A percentile compares a stretch with the other conserved stretches of the same genome.
These are phyloP conservation scores for Arachis stenosperma DNA, from an alignment of 306 rosid species.

Conservation along the genomic window DNA sequence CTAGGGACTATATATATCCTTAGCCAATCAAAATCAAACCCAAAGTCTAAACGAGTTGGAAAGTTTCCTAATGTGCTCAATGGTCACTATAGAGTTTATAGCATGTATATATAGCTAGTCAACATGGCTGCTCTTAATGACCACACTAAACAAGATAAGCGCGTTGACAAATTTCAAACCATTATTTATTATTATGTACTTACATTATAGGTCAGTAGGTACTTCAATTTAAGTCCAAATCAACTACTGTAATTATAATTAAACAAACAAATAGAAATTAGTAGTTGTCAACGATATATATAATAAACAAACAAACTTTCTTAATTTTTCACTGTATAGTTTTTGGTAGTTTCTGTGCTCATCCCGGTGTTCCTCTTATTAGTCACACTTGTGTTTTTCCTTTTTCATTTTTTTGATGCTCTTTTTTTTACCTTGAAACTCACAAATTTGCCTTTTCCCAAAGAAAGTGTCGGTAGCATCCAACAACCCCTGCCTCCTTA, in stretches of 20 bases:
- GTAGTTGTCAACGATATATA: conserved; percentile 21
- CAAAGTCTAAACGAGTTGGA: conserved; percentile 29
- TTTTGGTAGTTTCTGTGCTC: conserved; percentile 30
- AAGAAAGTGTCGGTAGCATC: conserved; percentile 45
- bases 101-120: neutral
- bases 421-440: conserved; percentile 21
- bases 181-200: neutral
- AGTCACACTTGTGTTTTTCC: neutral
- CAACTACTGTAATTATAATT: neutral
- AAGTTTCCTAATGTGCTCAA: conserved; percentile 5
- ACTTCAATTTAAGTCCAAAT: conserved; percentile 9
- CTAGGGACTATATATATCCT: conserved; percentile 1
- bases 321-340: conserved; percentile 11
- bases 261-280: conserved; percentile 5
- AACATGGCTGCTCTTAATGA: conserved; percentile 31
- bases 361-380: conserved; percentile 16
- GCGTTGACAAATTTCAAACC: conserved; percentile 41
- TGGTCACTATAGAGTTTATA: neutral
- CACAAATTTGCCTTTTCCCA: conserved; percentile 31
- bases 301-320: neutral
- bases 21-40: conserved; percentile 16
- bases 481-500: conserved; percentile 15
- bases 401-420: conserved; percentile 37
- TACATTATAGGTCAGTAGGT: neutral
- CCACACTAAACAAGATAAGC: neutral